These are phyloP conservation scores for Fusarium dlaminii DNA, from an alignment of 2,329 filamentous ascomycete genomes.

Conservation along the genomic window DNA sequence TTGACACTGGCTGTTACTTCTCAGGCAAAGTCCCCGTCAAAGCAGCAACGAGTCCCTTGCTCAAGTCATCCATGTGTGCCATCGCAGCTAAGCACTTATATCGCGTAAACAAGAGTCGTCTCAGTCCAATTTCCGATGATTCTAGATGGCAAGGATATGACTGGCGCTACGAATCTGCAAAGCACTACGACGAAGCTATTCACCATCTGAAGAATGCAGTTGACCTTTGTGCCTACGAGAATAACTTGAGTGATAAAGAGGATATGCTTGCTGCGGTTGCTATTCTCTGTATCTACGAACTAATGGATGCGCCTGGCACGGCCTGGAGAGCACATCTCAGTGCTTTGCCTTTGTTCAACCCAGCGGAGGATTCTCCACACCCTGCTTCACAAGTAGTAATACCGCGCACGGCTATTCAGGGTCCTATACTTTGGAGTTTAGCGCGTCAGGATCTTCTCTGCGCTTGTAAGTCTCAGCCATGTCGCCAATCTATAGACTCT, in stretches of 20 bases:
- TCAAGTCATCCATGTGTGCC: conserved; percentile 36
- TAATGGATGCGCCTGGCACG: conserved; percentile 69
- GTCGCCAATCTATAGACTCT: too few species aligned
- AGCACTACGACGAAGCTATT: conserved; percentile 37
- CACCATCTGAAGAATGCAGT: conserved; percentile 25
- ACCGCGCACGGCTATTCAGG: conserved; percentile 33
- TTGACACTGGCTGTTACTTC: conserved; percentile 38
- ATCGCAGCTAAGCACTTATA: conserved; percentile 35
- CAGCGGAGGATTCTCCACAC: conserved; percentile 45
- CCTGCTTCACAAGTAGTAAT: conserved; percentile 22
- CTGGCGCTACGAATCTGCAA: conserved; percentile 37
- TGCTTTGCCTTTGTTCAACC: conserved; percentile 69
- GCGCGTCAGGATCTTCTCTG: conserved; percentile 35
- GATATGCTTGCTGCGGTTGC: conserved; percentile 71
- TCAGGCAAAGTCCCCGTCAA: conserved; percentile 38
- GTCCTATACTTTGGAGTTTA: conserved; percentile 39
- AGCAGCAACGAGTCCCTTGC: conserved; percentile 19
- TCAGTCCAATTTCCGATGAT: rapidly evolving
- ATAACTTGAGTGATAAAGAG: conserved; percentile 40
- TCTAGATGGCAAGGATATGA: not conserved
- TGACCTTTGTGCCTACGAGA: conserved; percentile 50
- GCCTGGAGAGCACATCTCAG: conserved; percentile 73
- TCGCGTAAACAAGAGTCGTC: not conserved
- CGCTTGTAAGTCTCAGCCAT: conserved; percentile 1
- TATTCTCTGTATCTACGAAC: conserved; percentile 74